phyloP scores from a whole-genome alignment of 169 alveolate genomes.

The Plasmodium vivax region DNA sequence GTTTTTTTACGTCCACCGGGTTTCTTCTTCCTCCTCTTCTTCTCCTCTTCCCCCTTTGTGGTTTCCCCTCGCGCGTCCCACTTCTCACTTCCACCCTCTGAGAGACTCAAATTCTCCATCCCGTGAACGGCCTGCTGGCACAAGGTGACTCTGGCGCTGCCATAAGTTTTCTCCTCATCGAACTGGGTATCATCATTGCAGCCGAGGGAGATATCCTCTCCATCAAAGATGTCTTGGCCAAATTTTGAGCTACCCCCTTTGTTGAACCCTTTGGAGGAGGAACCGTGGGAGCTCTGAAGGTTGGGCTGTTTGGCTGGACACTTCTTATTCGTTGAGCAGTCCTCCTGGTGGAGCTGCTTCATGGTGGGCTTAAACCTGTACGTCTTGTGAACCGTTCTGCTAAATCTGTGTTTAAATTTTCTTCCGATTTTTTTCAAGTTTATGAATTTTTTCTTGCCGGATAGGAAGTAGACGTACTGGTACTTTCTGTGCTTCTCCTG shows the following conservation, averaged over 20 bases:
- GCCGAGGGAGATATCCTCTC: neutral
- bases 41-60: neutral
- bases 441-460: slow-evolving; percentile 25
- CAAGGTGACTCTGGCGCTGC: neutral
- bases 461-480: neutral
- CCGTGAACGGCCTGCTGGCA: slow-evolving; percentile 23
- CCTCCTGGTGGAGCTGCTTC: neutral
- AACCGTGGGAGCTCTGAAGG: neutral
- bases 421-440: slow-evolving; percentile 44
- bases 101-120: neutral
- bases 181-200: slow-evolving; percentile 15
- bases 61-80: neutral
- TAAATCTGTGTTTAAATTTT: slow-evolving; percentile 22
- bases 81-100: neutral
- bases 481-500: slow-evolving; percentile 73
- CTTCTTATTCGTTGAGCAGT: neutral
- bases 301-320: neutral
- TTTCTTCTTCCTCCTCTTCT: neutral
- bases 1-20: neutral
- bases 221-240: neutral
- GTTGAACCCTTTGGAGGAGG: slow-evolving; percentile 6
- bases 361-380: neutral
- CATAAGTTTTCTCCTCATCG: slow-evolving; percentile 33
- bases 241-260: neutral
- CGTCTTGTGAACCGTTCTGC: neutral